These are phyloP conservation scores for Russula foetens DNA, from an alignment of 768 basidiomycete genomes.

Conservation along the genomic window DNA sequence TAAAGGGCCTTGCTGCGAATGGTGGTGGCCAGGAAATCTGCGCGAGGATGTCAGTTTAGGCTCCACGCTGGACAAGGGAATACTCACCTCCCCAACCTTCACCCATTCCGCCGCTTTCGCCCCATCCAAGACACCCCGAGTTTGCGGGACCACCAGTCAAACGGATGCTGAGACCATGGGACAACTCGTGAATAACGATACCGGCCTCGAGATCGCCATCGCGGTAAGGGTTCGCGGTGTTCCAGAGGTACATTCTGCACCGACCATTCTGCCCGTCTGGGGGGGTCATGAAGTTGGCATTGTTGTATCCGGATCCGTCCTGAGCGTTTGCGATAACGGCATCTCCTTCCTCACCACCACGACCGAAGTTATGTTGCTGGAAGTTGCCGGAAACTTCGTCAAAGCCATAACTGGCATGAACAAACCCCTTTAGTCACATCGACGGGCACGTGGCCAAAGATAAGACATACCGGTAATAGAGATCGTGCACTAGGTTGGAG, in stretches of 20 bases:
- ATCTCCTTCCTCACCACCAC: slow-evolving; percentile 80
- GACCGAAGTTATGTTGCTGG: slow-evolving; percentile 95
- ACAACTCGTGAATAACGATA: slow-evolving; percentile 88
- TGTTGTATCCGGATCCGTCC: slow-evolving; percentile 90
- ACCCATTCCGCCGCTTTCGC: slow-evolving; percentile 95
- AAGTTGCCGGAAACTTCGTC: slow-evolving; percentile 91
- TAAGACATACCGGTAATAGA: slow-evolving; percentile 56
- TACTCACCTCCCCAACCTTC: slow-evolving; percentile 84
- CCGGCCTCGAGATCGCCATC: slow-evolving; percentile 96
- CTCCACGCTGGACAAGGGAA: not conserved
- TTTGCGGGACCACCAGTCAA: slow-evolving; percentile 90
- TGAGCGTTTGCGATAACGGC: slow-evolving; percentile 93
- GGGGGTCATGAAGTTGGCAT: slow-evolving; percentile 86
- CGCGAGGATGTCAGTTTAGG: not conserved
- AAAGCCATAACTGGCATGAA: slow-evolving; percentile 66
- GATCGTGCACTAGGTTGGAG: slow-evolving; percentile 70
- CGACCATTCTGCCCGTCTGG: slow-evolving; percentile 81
- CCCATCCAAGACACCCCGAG: slow-evolving; percentile 92
- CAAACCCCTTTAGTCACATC: not conserved
- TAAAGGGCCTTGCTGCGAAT: slow-evolving; percentile 71
- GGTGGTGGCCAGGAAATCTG: slow-evolving; percentile 80
- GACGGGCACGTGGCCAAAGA: not conserved
- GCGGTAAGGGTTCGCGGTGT: slow-evolving; percentile 79
- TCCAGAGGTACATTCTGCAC: slow-evolving; percentile 97
- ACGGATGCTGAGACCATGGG: slow-evolving; percentile 89